Base-by-base conservation (phyloP, 495 filamentous ascomycete genomes). In the Niebla homalea region DNA sequence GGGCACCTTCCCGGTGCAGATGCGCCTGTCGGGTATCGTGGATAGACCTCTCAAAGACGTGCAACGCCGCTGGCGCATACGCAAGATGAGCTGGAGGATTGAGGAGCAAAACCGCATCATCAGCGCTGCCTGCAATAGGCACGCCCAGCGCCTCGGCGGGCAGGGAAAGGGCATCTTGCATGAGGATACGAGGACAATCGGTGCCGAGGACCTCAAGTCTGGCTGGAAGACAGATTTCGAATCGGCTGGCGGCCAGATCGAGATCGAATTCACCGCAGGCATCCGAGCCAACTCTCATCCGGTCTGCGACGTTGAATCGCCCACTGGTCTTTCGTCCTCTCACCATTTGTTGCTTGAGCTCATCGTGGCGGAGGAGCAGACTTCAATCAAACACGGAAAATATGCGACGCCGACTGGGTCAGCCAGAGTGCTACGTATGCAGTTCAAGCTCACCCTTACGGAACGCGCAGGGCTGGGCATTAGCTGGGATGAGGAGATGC, bases 181-280 rank as follows among this genome's bases (percentile, higher is more conserved):
- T 58, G 75, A 85, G 36, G 84, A 95, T 51, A 76, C 76, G 5
- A 80, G 84, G 29, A 77, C 80, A 49, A 78, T 97, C 55, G 87
- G 79, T 22, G 70, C 72, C 50, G 81, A 80, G 3, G 87, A 90
- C 57, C 62, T 90, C 57, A 87, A 85, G 66, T 71, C 59, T 4
- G 90, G 90, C n/a, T 99, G 92, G 92, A 99, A 99, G 67, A 80
- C 82, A n/a, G 89, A 95, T 64, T 97, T 87, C 61, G 75, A 74
- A 29, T 72, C 70, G 19, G 66, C 69, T 3, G 83, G 83, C 50
- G 84, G 84, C 50, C 73, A 74, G 52, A 85, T 95, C 59, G 85
- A 88, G 55, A 73, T 87, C 66, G 86, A 94, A 60, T 83, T 96
- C 65, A 75, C 82, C 39, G 87, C 83, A 48, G 69, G 66, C 53